Evolutionary conservation across 2,329 filamentous ascomycete genomes (phyloP).

Genomic region (Verticillium isaacii): DNA sequence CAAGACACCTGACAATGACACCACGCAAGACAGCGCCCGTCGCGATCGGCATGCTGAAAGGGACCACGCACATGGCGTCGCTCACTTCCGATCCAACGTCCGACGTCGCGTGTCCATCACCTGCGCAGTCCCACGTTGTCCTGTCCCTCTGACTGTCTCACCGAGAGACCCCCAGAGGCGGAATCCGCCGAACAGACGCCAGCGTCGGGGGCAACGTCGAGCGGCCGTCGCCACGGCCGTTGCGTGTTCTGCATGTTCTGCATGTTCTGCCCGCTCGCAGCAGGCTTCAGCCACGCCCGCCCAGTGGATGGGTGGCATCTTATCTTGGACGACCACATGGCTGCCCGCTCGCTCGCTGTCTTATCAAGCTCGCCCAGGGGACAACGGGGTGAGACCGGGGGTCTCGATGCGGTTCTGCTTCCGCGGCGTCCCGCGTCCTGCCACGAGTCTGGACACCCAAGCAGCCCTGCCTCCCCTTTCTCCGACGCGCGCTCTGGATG

Average conservation of each 20-base stretch:
- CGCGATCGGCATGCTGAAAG: neutral
- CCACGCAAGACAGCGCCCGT: neutral
- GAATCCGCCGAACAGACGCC: neutral
- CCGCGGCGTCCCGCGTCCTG: neutral
- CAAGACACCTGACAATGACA: neutral
- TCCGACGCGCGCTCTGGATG: neutral
- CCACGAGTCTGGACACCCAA: neutral
- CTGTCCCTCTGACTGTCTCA: neutral
- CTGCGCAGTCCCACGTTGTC: neutral
- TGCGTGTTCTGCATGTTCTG: neutral
- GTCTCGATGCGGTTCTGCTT: neutral
- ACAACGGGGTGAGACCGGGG: neutral
- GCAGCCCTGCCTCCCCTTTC: neutral
- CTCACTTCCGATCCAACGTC: neutral
- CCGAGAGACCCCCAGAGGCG: neutral
- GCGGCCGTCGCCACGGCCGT: neutral
- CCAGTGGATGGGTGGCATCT: neutral
- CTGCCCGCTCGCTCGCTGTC: neutral
- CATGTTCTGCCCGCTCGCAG: neutral
- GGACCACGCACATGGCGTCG: neutral
- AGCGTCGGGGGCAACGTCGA: neutral
- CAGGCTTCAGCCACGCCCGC: neutral
- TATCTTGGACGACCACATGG: neutral
- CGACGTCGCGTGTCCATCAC: neutral
- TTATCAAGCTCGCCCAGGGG: neutral